Percentiles rank a stretch among this genome's conserved stretches.
Conservation (phyloP, 257 asterid species). For the Jacaranda mimosifolia region DNA sequence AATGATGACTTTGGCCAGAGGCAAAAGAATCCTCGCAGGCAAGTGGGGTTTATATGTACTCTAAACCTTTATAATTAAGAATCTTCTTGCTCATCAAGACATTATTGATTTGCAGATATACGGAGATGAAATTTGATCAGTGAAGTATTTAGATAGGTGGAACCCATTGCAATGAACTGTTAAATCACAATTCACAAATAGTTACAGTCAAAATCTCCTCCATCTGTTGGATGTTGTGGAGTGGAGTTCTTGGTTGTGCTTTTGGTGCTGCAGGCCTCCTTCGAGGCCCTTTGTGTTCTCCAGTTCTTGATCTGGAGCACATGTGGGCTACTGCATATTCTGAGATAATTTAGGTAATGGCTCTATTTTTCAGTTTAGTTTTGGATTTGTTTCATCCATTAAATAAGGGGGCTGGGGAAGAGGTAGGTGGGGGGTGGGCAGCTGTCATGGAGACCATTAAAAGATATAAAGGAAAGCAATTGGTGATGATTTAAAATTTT, state of each 20-base stretch:
- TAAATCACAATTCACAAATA: slow-evolving; percentile 45
- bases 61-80: neutral
- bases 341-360: slow-evolving; percentile 65
- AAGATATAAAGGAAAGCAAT: too few relatives aligned
- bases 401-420: too few relatives aligned
- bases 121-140: slow-evolving; percentile 93
- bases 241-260: slow-evolving; percentile 65
- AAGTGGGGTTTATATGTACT: slow-evolving; percentile 32
- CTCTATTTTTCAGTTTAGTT: neutral
- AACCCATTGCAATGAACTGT: slow-evolving; percentile 57
- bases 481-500: too few relatives aligned
- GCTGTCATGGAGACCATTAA: too few relatives aligned
- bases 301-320: slow-evolving; percentile 71
- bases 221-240: slow-evolving; percentile 54
- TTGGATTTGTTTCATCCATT: neutral
- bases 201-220: slow-evolving; percentile 46
- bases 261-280: slow-evolving; percentile 68
- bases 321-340: slow-evolving; percentile 75
- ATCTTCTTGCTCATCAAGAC: slow-evolving; percentile 5
- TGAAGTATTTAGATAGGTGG: slow-evolving; percentile 55
- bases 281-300: slow-evolving; percentile 67
- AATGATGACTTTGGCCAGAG: slow-evolving; percentile 80
- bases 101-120: slow-evolving; percentile 68
- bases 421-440: too few relatives aligned
- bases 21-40: slow-evolving; percentile 95